These are phyloP conservation scores for Gelatoporia subvermispora DNA, from an alignment of 768 basidiomycete species.

Conservation along the genomic window DNA sequence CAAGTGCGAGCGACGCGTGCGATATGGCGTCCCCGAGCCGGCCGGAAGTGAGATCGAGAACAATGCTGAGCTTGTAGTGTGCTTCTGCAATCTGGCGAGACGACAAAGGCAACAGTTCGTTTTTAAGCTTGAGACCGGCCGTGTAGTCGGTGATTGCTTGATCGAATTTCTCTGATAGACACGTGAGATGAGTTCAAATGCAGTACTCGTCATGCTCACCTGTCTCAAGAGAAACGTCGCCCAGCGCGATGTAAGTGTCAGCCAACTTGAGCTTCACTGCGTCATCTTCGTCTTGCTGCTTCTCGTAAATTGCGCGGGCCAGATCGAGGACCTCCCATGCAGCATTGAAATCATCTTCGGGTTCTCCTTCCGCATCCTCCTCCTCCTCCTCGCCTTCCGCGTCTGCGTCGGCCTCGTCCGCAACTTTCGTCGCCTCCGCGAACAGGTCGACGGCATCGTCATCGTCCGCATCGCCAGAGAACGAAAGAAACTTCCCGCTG, in stretches of 20 bases:
- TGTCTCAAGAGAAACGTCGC: slow-evolving; percentile 95
- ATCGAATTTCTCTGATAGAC: slow-evolving; percentile 81
- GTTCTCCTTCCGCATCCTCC: slow-evolving; percentile 69
- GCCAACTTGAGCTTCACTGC: slow-evolving; percentile 77
- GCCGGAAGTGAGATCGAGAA: slow-evolving; percentile 85
- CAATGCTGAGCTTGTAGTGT: slow-evolving; percentile 92
- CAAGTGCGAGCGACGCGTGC: slow-evolving; percentile 76
- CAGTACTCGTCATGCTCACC: slow-evolving; percentile 47
- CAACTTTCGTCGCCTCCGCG: slow-evolving; percentile 45
- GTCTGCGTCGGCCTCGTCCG: slow-evolving; percentile 44
- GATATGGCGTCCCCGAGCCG: slow-evolving; percentile 75
- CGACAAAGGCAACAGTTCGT: slow-evolving; percentile 70
- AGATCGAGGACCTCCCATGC: slow-evolving; percentile 98
- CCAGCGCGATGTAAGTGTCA: slow-evolving; percentile 85
- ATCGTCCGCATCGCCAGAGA: slow-evolving; percentile 77
- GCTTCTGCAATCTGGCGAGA: slow-evolving; percentile 92
- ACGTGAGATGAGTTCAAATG: neutral
- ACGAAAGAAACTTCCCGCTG: slow-evolving; percentile 65
- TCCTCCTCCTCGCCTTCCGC: slow-evolving; percentile 52
- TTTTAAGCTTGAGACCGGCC: slow-evolving; percentile 70
- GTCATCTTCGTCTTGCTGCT: slow-evolving; percentile 54
- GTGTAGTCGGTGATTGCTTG: slow-evolving; percentile 89
- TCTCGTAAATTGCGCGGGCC: slow-evolving; percentile 81
- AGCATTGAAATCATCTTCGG: slow-evolving; percentile 96
- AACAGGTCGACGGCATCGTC: slow-evolving; percentile 60